These are phyloP conservation scores for Trypanosoma rangeli DNA, from an alignment of 208 protist species.

Conservation along the genomic window DNA sequence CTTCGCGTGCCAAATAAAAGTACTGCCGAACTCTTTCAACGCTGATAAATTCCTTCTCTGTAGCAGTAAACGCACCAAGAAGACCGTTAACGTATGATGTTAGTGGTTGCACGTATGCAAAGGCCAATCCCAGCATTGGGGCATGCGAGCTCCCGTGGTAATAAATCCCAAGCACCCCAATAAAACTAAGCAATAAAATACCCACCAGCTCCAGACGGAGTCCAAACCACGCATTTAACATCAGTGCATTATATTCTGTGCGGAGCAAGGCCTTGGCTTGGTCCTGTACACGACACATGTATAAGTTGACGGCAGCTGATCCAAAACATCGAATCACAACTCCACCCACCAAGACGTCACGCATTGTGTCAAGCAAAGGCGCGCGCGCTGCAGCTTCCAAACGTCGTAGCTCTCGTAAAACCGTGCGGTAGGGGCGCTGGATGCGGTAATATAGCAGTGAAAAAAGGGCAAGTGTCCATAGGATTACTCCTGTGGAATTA, in stretches of 20 bases:
- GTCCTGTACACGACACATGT: slow-evolving; percentile 8
- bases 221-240: slow-evolving; percentile 36
- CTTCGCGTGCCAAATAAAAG: slow-evolving; percentile 30
- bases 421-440: slow-evolving; percentile 40
- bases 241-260: slow-evolving; percentile 23
- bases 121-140: slow-evolving; percentile 32
- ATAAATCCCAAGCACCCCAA: slow-evolving; percentile 30
- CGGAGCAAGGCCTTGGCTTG: slow-evolving; percentile 15
- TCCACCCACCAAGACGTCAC: slow-evolving; percentile 56
- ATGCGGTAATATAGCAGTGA: slow-evolving; percentile 42
- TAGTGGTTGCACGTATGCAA: slow-evolving; percentile 42
- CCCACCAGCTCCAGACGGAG: slow-evolving; percentile 51
- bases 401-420: slow-evolving; percentile 67
- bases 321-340: slow-evolving; percentile 54
- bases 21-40: slow-evolving; percentile 52
- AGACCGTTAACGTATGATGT: slow-evolving; percentile 39
- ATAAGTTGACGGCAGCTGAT: not conserved
- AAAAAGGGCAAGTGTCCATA: slow-evolving; percentile 43
- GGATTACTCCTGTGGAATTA: slow-evolving; percentile 29
- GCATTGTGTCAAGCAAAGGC: slow-evolving; percentile 66
- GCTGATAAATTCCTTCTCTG: slow-evolving; percentile 42
- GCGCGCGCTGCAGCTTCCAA: slow-evolving; percentile 55
- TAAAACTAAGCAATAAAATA: slow-evolving; percentile 29
- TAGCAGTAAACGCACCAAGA: slow-evolving; percentile 31
- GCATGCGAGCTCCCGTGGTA: slow-evolving; percentile 10